A percentile compares a stretch with the other conserved stretches of the same genome.
phyloP scores from a whole-genome alignment of 306 rosid species.

The Cucumis sativus region DNA sequence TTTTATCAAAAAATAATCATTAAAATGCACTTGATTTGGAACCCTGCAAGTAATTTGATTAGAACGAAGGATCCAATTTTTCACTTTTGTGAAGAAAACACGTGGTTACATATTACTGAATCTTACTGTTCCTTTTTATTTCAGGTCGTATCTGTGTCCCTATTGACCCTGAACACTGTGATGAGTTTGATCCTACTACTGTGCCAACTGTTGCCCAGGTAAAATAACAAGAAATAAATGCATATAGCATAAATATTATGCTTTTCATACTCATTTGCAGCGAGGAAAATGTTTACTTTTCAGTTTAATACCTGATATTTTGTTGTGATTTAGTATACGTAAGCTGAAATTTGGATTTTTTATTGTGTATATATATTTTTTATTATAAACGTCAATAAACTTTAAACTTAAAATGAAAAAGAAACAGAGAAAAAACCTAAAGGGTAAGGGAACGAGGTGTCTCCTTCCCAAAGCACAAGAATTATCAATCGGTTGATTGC shows the following conservation, averaged over 20 bases:
- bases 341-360: not conserved
- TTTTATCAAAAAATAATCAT: not conserved
- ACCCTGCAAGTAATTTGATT: not conserved
- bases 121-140: conserved; percentile 8
- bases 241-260: not conserved
- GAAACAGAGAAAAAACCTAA: too few species aligned
- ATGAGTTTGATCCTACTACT: conserved; percentile 72
- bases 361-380: not conserved
- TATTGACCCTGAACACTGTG: conserved; percentile 62
- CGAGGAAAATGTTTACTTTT: not conserved
- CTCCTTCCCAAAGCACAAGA: too few species aligned
- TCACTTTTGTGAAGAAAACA: not conserved
- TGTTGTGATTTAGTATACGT: not conserved
- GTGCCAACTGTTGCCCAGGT: conserved; percentile 76
- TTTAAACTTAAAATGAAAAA: too few species aligned
- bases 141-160: conserved; percentile 76
- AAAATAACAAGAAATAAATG: not conserved
- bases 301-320: not conserved
- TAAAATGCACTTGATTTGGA: not conserved
- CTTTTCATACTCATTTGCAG: not conserved
- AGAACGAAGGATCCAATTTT: not conserved
- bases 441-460: too few species aligned
- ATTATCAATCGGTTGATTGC: too few species aligned
- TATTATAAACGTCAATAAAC: too few species aligned
- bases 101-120: not conserved